These are phyloP conservation scores for Lipomyces chichibuensis DNA, from an alignment of 805 yeast species.

Conservation along the genomic window DNA sequence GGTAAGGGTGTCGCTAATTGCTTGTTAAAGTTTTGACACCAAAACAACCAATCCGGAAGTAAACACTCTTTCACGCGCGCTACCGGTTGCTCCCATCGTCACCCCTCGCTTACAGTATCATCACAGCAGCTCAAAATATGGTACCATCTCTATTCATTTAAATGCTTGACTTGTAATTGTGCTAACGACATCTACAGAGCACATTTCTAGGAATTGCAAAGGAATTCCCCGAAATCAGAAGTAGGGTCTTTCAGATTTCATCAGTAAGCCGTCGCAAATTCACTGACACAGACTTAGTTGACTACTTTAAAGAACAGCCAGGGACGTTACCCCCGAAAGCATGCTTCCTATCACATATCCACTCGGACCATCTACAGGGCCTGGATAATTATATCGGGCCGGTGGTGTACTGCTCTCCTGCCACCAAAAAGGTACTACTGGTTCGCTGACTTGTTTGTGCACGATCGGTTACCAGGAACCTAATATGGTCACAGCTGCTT, in stretches of 20 bases:
- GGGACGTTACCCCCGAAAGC: constrained; percentile 38
- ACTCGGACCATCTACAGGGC: constrained; percentile 59
- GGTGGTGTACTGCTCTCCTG: constrained; percentile 52
- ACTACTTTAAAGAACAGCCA: constrained; percentile 38
- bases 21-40: too few species aligned
- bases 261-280: constrained; percentile 1
- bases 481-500: constrained; percentile 10
- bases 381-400: constrained; percentile 49
- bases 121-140: neutral
- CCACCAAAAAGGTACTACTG: constrained; percentile 43
- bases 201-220: constrained; percentile 50
- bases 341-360: constrained; percentile 56
- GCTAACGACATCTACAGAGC: constrained; percentile 18
- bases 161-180: too few species aligned
- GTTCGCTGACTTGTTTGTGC: neutral
- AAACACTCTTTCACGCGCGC: neutral
- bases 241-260: constrained; percentile 41
- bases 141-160: neutral
- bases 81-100: neutral
- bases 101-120: neutral
- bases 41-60: too few species aligned
- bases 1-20: too few species aligned
- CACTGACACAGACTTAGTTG: constrained; percentile 37
- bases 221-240: constrained; percentile 55
- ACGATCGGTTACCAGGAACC: constrained; percentile 1